Conservation (phyloP, 305 asterid genomes). For the Euphrasia arctica region DNA sequence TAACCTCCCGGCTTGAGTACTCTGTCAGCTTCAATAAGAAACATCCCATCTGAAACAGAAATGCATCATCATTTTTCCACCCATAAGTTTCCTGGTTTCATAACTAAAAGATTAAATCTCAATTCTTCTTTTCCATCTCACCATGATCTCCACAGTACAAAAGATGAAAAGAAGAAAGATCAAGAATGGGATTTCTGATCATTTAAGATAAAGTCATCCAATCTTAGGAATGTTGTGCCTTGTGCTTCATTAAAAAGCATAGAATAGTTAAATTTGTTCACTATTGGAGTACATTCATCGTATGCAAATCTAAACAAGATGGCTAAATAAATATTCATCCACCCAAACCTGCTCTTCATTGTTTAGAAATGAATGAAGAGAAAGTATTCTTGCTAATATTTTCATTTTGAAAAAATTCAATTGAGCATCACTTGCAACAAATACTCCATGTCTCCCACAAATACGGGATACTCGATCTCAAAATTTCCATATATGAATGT, state of each 20-base stretch:
- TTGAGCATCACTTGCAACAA: conserved; percentile 1
- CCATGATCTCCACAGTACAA: conserved; percentile 12
- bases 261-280: neutral
- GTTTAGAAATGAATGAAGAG: too few relatives aligned
- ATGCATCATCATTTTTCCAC: conserved; percentile 23
- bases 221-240: conserved; percentile 4
- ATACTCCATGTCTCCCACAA: too few relatives aligned
- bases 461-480: too few relatives aligned
- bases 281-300: neutral
- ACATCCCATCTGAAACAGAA: conserved; percentile 69
- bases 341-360: neutral
- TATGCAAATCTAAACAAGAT: neutral
- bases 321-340: neutral
- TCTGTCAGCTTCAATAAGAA: conserved; percentile 90
- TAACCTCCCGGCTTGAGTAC: conserved; percentile 96
- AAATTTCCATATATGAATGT: too few relatives aligned
- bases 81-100: neutral
- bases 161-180: neutral
- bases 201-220: neutral
- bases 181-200: neutral
- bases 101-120: neutral
- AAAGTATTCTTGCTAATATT: neutral
- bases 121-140: conserved; percentile 8
- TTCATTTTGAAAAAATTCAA: neutral
- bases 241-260: conserved; percentile 6